Conservation (phyloP, 352 stramenopile species). For the Phytophthora rubi region DNA sequence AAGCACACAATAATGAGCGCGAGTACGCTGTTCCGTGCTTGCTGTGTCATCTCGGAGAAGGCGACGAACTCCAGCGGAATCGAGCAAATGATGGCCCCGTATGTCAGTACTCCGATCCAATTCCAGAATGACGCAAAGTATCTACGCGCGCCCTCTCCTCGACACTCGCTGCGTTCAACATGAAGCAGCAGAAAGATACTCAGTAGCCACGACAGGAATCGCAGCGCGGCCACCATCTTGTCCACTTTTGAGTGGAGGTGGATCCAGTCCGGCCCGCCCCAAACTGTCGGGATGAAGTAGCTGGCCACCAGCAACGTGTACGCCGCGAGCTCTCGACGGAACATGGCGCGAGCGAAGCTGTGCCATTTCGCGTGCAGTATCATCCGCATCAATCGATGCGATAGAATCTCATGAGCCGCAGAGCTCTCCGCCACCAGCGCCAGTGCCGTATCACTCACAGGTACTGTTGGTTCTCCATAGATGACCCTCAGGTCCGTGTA, state of each 20-base stretch:
- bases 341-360: conserved; percentile 59
- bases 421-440: conserved; percentile 48
- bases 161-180: conserved; percentile 59
- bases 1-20: conserved; percentile 67
- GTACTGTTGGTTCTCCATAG: conserved; percentile 57
- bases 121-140: conserved; percentile 77
- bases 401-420: conserved; percentile 52
- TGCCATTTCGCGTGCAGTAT: conserved; percentile 66
- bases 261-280: conserved; percentile 60
- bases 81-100: conserved; percentile 49
- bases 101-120: conserved; percentile 57
- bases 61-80: conserved; percentile 60
- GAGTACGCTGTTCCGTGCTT: conserved; percentile 55
- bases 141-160: conserved; percentile 42
- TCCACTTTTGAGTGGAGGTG: conserved; percentile 44
- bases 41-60: conserved; percentile 26
- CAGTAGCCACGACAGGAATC: conserved; percentile 56
- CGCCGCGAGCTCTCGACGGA: conserved; percentile 54
- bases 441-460: conserved; percentile 56
- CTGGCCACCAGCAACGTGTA: conserved; percentile 56
- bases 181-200: conserved; percentile 59
- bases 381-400: conserved; percentile 63
- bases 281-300: conserved; percentile 69
- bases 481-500: conserved; percentile 54
- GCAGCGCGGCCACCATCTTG: conserved; percentile 47